phyloP scores from a whole-genome alignment of 1,139 yeast species.

The Candida tropicalis region DNA sequence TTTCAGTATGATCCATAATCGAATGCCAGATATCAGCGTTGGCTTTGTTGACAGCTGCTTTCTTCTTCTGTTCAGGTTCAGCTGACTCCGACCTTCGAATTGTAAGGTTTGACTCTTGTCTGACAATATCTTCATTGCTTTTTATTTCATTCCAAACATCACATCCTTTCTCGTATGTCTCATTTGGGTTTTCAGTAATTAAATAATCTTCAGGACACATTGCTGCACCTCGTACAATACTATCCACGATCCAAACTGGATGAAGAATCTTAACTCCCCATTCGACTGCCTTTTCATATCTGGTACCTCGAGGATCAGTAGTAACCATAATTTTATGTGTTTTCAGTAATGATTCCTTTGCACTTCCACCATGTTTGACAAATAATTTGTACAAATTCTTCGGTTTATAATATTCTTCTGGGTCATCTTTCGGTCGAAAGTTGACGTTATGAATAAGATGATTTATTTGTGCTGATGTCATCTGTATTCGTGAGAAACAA shows the following conservation, averaged over 20 bases:
- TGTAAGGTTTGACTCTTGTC: constrained; percentile 14
- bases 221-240: constrained; percentile 61
- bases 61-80: constrained; percentile 18
- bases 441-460: constrained; percentile 11
- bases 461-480: constrained; percentile 13
- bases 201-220: constrained; percentile 51
- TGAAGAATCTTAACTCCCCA: constrained; percentile 74
- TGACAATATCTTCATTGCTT: background rate
- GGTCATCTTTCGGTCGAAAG: constrained; percentile 6
- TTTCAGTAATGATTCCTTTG: constrained; percentile 57
- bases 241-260: constrained; percentile 74
- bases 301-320: constrained; percentile 56
- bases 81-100: constrained; percentile 18
- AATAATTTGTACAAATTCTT: constrained; percentile 38
- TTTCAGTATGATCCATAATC: constrained; percentile 43
- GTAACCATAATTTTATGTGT: constrained; percentile 56
- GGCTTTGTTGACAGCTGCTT: constrained; percentile 17
- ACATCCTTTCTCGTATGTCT: constrained; percentile 51
- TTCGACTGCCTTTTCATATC: constrained; percentile 63
- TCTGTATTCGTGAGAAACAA: constrained; percentile 54
- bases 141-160: constrained; percentile 47
- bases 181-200: constrained; percentile 22
- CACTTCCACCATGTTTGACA: constrained; percentile 57
- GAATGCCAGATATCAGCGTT: constrained; percentile 49
- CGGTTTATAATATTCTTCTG: constrained; percentile 27